These are phyloP conservation scores for Pseudonectria foliicola DNA, from an alignment of 2,329 filamentous ascomycete genomes.

Conservation along the genomic window DNA sequence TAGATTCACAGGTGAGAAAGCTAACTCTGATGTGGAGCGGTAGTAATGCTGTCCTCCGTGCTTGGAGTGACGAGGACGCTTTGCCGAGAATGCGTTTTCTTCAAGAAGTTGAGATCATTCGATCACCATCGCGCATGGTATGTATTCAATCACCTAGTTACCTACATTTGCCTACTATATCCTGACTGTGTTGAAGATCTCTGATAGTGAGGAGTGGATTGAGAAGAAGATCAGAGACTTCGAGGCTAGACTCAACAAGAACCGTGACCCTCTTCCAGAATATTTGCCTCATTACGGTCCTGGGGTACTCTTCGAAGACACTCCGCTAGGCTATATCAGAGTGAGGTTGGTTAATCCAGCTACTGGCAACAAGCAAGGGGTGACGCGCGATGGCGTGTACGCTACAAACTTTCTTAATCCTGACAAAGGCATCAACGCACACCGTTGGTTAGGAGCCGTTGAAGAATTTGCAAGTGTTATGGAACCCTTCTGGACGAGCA, in stretches of 20 bases:
- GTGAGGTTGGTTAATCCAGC: too few species aligned
- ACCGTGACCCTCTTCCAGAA: too few species aligned
- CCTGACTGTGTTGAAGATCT: too few species aligned
- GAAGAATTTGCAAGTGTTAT: constrained; percentile 1
- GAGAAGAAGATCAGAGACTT: background rate
- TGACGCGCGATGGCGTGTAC: too few species aligned
- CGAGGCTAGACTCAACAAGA: background rate
- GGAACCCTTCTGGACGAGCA: background rate
- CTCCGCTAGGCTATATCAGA: too few species aligned
- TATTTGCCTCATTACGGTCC: background rate
- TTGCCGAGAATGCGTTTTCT: constrained; percentile 3
- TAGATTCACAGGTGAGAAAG: background rate
- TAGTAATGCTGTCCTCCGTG: constrained; percentile 5
- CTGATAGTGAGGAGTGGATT: background rate
- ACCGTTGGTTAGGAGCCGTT: constrained; percentile 4
- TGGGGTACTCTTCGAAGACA: too few species aligned
- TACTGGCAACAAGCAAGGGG: too few species aligned
- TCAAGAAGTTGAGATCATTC: background rate
- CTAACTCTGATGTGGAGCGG: constrained; percentile 1
- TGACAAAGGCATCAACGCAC: constrained; percentile 2
- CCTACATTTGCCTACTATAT: too few species aligned
- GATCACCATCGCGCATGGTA: too few species aligned
- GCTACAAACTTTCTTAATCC: too few species aligned
- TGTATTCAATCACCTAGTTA: too few species aligned
- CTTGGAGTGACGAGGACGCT: constrained; percentile 7